Evolutionary conservation across 2,329 filamentous ascomycete species (phyloP).

Genomic region (Mycosphaerella sp.): DNA sequence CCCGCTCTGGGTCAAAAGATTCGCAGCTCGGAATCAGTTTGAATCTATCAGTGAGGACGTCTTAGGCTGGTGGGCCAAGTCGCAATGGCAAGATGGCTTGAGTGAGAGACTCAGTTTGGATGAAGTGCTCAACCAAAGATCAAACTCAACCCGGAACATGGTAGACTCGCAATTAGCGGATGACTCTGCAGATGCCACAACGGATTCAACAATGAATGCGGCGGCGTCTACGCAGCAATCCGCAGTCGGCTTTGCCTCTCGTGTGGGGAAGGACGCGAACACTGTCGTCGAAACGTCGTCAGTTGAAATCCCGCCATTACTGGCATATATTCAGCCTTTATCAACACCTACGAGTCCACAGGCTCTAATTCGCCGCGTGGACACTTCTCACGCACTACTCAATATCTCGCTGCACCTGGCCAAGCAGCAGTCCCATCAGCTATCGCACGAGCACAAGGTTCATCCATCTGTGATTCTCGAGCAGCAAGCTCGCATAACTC

Average conservation of each 20-base stretch:
- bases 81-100: slow-evolving; percentile 79
- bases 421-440: slow-evolving; percentile 63
- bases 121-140: slow-evolving; percentile 53
- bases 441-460: slow-evolving; percentile 72
- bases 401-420: slow-evolving; percentile 78
- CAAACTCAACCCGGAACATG: slow-evolving; percentile 26
- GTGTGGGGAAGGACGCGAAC: slow-evolving; percentile 24
- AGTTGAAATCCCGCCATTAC: slow-evolving; percentile 61
- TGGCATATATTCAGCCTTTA: slow-evolving; percentile 72
- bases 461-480: slow-evolving; percentile 79
- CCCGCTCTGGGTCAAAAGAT: slow-evolving; percentile 82
- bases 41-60: slow-evolving; percentile 89
- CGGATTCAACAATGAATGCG: slow-evolving; percentile 48
- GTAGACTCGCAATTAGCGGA: slow-evolving; percentile 22
- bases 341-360: slow-evolving; percentile 29
- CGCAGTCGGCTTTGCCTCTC: slow-evolving; percentile 31
- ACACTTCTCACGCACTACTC: slow-evolving; percentile 76
- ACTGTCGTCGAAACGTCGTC: slow-evolving; percentile 18
- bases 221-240: slow-evolving; percentile 45
- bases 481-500: slow-evolving; percentile 71
- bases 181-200: slow-evolving; percentile 22
- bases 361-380: slow-evolving; percentile 77
- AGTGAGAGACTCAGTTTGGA: slow-evolving; percentile 69
- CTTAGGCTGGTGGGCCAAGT: slow-evolving; percentile 91
- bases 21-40: slow-evolving; percentile 73